Conservation (phyloP, 2,329 filamentous ascomycete species). For the Arthrobotrys conoides region DNA sequence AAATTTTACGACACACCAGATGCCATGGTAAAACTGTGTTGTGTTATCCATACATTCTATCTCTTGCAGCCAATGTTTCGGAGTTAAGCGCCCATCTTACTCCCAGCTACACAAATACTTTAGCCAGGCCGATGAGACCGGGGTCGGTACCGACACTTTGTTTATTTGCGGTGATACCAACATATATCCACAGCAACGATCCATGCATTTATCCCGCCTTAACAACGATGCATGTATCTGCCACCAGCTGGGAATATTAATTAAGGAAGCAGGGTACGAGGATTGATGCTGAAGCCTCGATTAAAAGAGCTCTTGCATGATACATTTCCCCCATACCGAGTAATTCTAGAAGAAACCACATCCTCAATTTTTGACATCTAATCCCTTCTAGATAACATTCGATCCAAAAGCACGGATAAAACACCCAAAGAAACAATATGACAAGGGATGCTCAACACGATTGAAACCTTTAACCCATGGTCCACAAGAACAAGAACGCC, state of each 20-base stretch:
- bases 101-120: not conserved
- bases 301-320: not conserved
- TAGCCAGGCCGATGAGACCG: not conserved
- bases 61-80: not conserved
- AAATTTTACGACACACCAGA: too few species aligned
- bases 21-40: not conserved
- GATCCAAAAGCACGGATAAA: not conserved
- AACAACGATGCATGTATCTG: conserved; percentile 10
- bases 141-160: conserved; percentile 5
- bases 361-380: not conserved
- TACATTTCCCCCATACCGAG: not conserved
- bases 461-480: conserved; percentile 42
- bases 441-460: conserved; percentile 29
- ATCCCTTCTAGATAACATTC: not conserved
- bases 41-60: not conserved
- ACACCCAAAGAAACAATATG: conserved; percentile 3
- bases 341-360: not conserved
- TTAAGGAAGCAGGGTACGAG: not conserved
- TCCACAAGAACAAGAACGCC: conserved; percentile 60
- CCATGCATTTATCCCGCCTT: conserved; percentile 22
- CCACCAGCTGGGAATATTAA: not conserved
- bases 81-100: conserved; percentile 7
- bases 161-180: conserved; percentile 20
- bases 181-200: conserved; percentile 25
- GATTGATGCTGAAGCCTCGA: not conserved